A percentile compares a stretch with the other conserved stretches of the same genome.
Conservation (phyloP, 768 basidiomycete genomes). For the Pulveroboletus sp. region DNA sequence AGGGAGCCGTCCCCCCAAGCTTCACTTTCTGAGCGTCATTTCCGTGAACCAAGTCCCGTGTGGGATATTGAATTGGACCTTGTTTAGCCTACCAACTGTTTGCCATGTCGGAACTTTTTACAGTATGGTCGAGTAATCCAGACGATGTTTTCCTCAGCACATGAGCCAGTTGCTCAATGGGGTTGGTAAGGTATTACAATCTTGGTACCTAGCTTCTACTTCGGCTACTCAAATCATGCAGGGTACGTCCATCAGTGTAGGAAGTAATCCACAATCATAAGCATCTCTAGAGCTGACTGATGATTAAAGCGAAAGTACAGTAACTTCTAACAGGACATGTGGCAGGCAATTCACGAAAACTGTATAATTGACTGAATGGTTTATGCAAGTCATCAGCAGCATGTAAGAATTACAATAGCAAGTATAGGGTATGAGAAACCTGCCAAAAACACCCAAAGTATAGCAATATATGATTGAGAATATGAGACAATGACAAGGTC, state of each 20-base stretch:
- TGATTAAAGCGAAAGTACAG: neutral
- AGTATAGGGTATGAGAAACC: slow-evolving; percentile 1
- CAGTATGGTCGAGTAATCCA: neutral
- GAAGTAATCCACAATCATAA: neutral
- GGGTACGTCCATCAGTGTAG: neutral
- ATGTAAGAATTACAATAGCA: neutral
- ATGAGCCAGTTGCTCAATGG: neutral
- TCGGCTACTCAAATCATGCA: too few species aligned
- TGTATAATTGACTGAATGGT: slow-evolving; percentile 23
- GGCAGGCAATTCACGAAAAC: neutral
- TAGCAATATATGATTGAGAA: neutral
- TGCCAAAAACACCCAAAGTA: neutral
- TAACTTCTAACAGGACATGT: neutral
- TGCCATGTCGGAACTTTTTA: neutral
- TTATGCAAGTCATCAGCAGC: slow-evolving; percentile 13
- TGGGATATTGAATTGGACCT: slow-evolving; percentile 74
- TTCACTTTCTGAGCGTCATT: slow-evolving; percentile 9
- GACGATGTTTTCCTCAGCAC: neutral
- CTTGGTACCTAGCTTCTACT: neutral
- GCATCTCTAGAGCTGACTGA: neutral
- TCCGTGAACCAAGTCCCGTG: slow-evolving; percentile 49
- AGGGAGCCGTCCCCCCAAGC: slow-evolving; percentile 13
- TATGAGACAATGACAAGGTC: neutral
- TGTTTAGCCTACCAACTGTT: slow-evolving; percentile 24
- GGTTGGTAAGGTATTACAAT: neutral